A percentile compares a stretch with the other conserved stretches of the same genome.
Evolutionary conservation across 2,329 filamentous ascomycete species (phyloP).

Genomic region (Apiospora arundinis): DNA sequence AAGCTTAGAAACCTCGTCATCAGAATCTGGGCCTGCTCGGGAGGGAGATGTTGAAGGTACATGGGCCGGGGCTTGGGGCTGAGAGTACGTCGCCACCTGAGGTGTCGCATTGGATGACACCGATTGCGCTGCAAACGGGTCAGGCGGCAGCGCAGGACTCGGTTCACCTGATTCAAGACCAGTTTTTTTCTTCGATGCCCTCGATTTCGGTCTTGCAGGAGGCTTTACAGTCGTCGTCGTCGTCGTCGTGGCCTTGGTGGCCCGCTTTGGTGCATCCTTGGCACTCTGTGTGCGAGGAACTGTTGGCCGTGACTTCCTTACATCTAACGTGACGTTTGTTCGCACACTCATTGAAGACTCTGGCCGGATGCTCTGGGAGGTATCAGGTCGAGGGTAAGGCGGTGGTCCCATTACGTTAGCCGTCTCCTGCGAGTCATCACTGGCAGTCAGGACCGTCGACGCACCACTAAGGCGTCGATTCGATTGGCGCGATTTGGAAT

Average conservation of each 20-base stretch:
- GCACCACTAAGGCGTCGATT: slow-evolving; percentile 58
- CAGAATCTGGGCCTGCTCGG: slow-evolving; percentile 25
- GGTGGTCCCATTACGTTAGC: background rate
- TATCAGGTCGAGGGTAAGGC: slow-evolving; percentile 42
- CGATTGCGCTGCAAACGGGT: background rate
- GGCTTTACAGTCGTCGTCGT: slow-evolving; percentile 22
- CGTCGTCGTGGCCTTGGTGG: slow-evolving; percentile 30
- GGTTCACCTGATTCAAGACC: slow-evolving; percentile 5
- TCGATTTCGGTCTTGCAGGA: slow-evolving; percentile 25
- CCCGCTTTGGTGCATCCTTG: slow-evolving; percentile 43
- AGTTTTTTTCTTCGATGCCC: slow-evolving; percentile 23
- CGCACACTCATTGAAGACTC: slow-evolving; percentile 51
- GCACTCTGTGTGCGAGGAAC: slow-evolving; percentile 51
- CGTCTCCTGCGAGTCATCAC: slow-evolving; percentile 28
- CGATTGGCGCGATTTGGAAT: slow-evolving; percentile 40
- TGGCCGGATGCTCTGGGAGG: slow-evolving; percentile 49
- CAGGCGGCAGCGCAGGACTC: background rate
- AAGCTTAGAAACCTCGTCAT: slow-evolving; percentile 59
- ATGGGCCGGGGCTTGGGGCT: background rate
- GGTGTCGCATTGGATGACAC: background rate
- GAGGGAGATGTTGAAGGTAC: background rate
- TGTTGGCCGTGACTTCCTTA: slow-evolving; percentile 66
- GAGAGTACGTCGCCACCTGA: background rate
- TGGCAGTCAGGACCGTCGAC: slow-evolving; percentile 45
- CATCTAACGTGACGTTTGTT: slow-evolving; percentile 48